phyloP scores from a whole-genome alignment of 176 grass and related monocot species.

The Bothriochloa decipiens region DNA sequence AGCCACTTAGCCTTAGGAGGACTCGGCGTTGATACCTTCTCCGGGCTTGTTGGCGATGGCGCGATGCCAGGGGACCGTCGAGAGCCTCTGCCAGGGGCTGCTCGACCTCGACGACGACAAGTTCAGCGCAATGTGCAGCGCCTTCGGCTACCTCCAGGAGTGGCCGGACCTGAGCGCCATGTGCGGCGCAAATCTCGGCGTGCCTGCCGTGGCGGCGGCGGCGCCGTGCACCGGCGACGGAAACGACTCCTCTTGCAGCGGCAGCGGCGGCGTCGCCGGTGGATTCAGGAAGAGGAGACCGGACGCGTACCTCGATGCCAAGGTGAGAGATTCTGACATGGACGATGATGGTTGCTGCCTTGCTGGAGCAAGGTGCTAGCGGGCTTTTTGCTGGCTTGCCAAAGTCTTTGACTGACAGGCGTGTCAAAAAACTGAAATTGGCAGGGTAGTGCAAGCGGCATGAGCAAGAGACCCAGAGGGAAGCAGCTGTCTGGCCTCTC shows the following conservation, averaged over 20 bases:
- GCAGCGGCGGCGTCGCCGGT: background rate
- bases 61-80: constrained; percentile 48
- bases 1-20: background rate
- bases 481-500: constrained; percentile 41
- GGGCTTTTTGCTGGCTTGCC: background rate
- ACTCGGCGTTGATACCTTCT: background rate
- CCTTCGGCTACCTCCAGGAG: constrained; percentile 53
- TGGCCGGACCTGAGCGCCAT: constrained; percentile 62
- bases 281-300: constrained; percentile 61
- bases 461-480: constrained; percentile 48
- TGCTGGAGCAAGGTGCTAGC: background rate
- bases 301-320: constrained; percentile 43
- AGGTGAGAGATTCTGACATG: constrained; percentile 48
- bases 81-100: constrained; percentile 52
- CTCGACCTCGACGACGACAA: constrained; percentile 56
- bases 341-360: too few relatives aligned
- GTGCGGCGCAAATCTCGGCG: constrained; percentile 37
- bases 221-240: constrained; percentile 25
- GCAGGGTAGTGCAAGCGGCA: constrained; percentile 25
- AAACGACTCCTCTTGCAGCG: constrained; percentile 27
- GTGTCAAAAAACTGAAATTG: background rate
- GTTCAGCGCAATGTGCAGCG: constrained; percentile 56
- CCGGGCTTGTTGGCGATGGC: constrained; percentile 43
- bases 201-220: background rate
- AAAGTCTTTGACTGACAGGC: constrained; percentile 18